Evolutionary conservation across 2,329 filamentous ascomycete genomes (phyloP).

Genomic region (Plenodomus lindquistii): DNA sequence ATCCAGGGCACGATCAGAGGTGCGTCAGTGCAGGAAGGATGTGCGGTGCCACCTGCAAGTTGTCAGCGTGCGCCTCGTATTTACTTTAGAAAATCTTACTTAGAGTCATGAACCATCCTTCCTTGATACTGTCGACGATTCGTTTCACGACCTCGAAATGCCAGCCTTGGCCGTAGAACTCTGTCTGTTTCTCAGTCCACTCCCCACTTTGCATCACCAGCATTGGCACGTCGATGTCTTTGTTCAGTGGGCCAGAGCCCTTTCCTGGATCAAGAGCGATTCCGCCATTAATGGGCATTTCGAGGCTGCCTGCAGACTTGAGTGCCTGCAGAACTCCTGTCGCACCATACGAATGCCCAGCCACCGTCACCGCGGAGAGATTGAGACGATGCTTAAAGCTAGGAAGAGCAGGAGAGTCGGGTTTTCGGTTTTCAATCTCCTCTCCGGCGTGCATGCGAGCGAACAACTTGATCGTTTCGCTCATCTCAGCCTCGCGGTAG

Average conservation of each 20-base stretch:
- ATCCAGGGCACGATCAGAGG: constrained; percentile 66
- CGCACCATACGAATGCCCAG: constrained; percentile 68
- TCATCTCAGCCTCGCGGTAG: constrained; percentile 52
- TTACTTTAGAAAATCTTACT: constrained; percentile 21
- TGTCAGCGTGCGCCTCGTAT: constrained; percentile 4
- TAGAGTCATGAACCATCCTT: constrained; percentile 53
- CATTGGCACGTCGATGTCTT: constrained; percentile 61
- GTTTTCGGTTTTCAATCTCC: constrained; percentile 48
- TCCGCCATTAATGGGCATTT: constrained; percentile 58
- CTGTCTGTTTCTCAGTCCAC: constrained; percentile 61
- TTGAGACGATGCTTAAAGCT: constrained; percentile 61
- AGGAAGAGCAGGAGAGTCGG: constrained; percentile 50
- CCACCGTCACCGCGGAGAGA: constrained; percentile 59
- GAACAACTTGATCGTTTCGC: constrained; percentile 51
- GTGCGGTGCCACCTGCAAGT: constrained; percentile 47
- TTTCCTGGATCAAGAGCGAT: constrained; percentile 71
- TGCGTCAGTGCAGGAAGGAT: constrained; percentile 69
- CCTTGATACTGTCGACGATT: constrained; percentile 55
- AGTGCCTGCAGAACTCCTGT: constrained; percentile 65
- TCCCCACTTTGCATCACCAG: constrained; percentile 67
- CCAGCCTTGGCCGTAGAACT: constrained; percentile 63
- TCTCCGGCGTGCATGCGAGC: constrained; percentile 45
- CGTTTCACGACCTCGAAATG: constrained; percentile 67
- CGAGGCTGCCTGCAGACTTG: constrained; percentile 51
- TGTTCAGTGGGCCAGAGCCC: constrained; percentile 63